A percentile compares a stretch with the other conserved stretches of the same genome.
Evolutionary conservation across 1,139 yeast species (phyloP).

Genomic region (Geotrichum candidum): DNA sequence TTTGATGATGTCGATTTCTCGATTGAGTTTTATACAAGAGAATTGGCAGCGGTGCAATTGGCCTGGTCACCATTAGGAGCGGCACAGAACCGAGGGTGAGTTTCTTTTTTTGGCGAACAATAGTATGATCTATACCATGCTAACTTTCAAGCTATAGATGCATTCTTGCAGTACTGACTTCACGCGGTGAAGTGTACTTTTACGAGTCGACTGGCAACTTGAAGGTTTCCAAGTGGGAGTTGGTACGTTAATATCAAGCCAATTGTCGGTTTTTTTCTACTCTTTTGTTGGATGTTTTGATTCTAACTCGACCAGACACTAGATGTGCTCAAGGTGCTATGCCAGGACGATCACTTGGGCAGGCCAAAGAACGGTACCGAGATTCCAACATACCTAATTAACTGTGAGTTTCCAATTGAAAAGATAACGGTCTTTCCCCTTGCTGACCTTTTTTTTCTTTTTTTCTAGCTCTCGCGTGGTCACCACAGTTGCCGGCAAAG

Average conservation of each 20-base stretch:
- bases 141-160: slow-evolving; percentile 1
- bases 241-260: background rate
- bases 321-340: slow-evolving; percentile 4
- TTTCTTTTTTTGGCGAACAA: background rate
- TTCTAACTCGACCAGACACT: slow-evolving; percentile 1
- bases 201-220: slow-evolving; percentile 10
- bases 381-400: slow-evolving; percentile 5
- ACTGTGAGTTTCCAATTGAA: slow-evolving; percentile 3
- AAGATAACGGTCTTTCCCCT: background rate
- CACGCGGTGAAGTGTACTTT: slow-evolving; percentile 13
- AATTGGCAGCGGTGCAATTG: slow-evolving; percentile 9
- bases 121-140: background rate
- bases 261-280: no score
- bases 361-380: slow-evolving; percentile 7
- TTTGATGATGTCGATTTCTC: slow-evolving; percentile 12
- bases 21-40: slow-evolving; percentile 11
- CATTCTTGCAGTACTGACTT: slow-evolving; percentile 13
- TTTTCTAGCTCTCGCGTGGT: slow-evolving; percentile 11
- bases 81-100: slow-evolving; percentile 14
- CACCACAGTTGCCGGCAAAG: slow-evolving; percentile 7
- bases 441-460: background rate
- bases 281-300: background rate
- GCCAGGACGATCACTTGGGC: slow-evolving; percentile 5
- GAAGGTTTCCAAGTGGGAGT: slow-evolving; percentile 8
- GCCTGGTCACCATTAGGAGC: slow-evolving; percentile 17